These are phyloP conservation scores for Pseudonectria buxi DNA, from an alignment of 2,329 filamentous ascomycete species.

Conservation along the genomic window DNA sequence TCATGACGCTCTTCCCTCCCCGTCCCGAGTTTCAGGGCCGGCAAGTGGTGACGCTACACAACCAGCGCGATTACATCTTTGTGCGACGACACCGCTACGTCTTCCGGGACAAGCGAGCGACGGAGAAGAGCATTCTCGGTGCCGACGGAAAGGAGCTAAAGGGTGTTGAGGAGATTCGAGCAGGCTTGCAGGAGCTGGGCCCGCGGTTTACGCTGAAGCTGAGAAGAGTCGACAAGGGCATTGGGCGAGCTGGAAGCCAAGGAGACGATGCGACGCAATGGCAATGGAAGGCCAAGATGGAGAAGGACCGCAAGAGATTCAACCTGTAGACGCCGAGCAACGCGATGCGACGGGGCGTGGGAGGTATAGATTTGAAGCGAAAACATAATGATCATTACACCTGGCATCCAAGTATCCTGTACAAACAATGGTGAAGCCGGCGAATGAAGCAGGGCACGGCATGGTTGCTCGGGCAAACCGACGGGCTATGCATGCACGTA, in stretches of 20 bases:
- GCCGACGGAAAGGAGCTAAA: conserved; percentile 76
- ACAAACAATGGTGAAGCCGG: no score
- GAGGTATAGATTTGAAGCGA: no score
- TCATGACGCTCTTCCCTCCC: conserved; percentile 56
- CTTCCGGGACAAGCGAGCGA: conserved; percentile 80
- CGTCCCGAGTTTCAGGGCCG: conserved; percentile 77
- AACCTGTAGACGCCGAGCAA: conserved; percentile 55
- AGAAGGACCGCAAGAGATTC: conserved; percentile 90
- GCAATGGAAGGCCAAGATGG: conserved; percentile 95
- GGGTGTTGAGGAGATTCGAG: conserved; percentile 78
- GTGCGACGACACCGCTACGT: conserved; percentile 84
- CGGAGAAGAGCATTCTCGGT: conserved; percentile 79
- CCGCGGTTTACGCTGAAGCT: conserved; percentile 73
- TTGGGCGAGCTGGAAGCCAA: conserved; percentile 60
- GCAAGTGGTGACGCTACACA: conserved; percentile 88
- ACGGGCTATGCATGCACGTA: no score
- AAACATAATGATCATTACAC: no score
- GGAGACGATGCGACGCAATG: conserved; percentile 76
- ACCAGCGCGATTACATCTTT: conserved; percentile 95
- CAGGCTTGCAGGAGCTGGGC: conserved; percentile 84
- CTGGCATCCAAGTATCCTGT: no score
- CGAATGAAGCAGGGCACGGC: no score
- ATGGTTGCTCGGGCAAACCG: no score
- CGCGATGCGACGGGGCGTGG: no score
- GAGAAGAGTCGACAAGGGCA: conserved; percentile 82